Conservation (phyloP, 495 filamentous ascomycete genomes). For the Hypoxylon fragiforme region DNA sequence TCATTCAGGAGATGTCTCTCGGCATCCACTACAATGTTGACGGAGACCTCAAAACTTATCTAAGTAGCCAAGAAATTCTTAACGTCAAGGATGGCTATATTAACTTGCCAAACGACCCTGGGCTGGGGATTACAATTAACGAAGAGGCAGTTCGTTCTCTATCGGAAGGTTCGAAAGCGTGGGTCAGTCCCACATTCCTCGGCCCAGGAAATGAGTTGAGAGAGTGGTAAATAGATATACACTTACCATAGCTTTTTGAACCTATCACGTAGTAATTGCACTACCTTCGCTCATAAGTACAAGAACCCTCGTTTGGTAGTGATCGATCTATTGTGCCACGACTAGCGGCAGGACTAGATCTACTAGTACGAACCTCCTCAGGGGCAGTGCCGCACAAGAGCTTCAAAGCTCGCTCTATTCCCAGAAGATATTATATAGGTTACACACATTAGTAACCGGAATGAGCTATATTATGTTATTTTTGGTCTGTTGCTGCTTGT, state of each 20-base stretch:
- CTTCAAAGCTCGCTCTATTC: no score
- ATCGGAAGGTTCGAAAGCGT: conserved; percentile 35
- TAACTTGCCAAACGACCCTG: conserved; percentile 61
- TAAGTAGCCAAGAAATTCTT: conserved; percentile 66
- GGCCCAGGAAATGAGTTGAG: conserved; percentile 72
- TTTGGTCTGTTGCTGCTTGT: no score
- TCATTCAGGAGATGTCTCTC: conserved; percentile 79
- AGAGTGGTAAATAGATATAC: conserved; percentile 68
- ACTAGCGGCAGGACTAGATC: no score
- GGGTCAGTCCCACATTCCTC: conserved; percentile 62
- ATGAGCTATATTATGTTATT: no score
- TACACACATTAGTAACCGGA: no score
- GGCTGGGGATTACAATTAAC: conserved; percentile 76
- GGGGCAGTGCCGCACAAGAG: no score
- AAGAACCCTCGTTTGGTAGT: no score
- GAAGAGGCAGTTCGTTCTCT: conserved; percentile 61
- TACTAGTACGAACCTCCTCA: no score
- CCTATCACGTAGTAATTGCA: no score
- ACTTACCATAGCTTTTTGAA: not conserved
- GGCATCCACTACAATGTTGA: conserved; percentile 78
- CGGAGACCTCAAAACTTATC: conserved; percentile 70
- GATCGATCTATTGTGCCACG: no score
- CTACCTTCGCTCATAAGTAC: no score
- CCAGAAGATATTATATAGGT: no score
- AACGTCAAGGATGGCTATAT: conserved; percentile 69